A percentile compares a stretch with the other conserved stretches of the same genome.
Conservation (phyloP, 2,329 filamentous ascomycete species). For the Cryoendolithus antarcticus region DNA sequence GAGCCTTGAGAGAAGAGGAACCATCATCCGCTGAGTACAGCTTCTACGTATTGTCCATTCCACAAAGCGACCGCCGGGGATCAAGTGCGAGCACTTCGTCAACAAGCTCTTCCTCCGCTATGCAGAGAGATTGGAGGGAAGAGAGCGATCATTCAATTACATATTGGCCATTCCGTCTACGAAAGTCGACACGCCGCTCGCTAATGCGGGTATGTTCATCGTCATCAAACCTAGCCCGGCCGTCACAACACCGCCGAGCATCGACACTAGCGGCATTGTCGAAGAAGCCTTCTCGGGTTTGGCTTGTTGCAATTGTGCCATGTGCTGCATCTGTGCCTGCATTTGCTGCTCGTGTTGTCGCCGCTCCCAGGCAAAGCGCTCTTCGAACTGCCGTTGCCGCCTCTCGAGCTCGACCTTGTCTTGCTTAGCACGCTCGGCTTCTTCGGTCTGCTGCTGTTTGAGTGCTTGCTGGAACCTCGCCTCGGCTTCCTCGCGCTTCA, state of each 20-base stretch:
- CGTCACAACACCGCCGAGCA: constrained; percentile 2
- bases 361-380: constrained; percentile 4
- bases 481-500: constrained; percentile 3
- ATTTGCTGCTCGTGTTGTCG: constrained; percentile 2
- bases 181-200: too few relatives aligned
- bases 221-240: constrained; percentile 4
- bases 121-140: constrained; percentile 19
- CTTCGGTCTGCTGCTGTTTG: constrained; percentile 2
- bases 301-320: constrained; percentile 3
- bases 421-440: constrained; percentile 2
- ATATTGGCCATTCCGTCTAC: too few relatives aligned
- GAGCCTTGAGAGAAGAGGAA: constrained; percentile 8
- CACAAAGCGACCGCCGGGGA: constrained; percentile 61
- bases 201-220: background rate
- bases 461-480: constrained; percentile 3
- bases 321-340: background rate
- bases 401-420: constrained; percentile 4
- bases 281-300: constrained; percentile 2
- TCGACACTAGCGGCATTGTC: constrained; percentile 3
- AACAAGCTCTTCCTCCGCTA: constrained; percentile 76
- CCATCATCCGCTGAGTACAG: constrained; percentile 5
- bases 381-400: constrained; percentile 4
- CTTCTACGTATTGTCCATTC: constrained; percentile 14
- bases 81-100: constrained; percentile 79
- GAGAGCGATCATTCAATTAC: constrained; percentile 6